These are phyloP conservation scores for Cryptococcus depauperatus DNA, from an alignment of 1,284 basidiomycete species.

Conservation along the genomic window DNA sequence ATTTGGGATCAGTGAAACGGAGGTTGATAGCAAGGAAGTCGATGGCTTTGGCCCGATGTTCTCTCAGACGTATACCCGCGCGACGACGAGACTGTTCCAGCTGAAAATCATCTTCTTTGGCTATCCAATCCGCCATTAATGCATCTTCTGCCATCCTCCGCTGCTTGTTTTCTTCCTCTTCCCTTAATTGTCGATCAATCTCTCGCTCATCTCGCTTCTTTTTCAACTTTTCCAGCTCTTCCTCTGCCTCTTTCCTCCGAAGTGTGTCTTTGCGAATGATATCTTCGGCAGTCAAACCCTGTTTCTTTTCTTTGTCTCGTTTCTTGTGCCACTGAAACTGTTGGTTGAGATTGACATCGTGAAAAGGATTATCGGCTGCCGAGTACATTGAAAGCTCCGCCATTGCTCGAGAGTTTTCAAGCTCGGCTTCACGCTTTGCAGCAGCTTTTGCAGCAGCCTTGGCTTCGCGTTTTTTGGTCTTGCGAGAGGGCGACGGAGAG, in stretches of 20 bases:
- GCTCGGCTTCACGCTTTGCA: constrained; percentile 68
- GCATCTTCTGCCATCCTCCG: constrained; percentile 83
- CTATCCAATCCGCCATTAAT: constrained; percentile 96
- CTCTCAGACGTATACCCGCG: constrained; percentile 87
- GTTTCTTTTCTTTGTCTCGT: constrained; percentile 85
- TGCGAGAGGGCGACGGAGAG: constrained; percentile 30
- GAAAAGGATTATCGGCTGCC: constrained; percentile 88
- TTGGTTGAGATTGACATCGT: constrained; percentile 88
- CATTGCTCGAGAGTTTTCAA: constrained; percentile 76
- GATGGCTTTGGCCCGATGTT: constrained; percentile 91
- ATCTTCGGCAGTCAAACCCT: constrained; percentile 73
- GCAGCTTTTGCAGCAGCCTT: constrained; percentile 70
- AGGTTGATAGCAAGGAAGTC: constrained; percentile 91
- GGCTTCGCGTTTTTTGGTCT: constrained; percentile 58
- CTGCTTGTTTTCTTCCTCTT: constrained; percentile 86
- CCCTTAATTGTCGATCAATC: constrained; percentile 72
- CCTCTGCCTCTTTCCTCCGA: constrained; percentile 80
- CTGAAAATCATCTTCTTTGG: constrained; percentile 95
- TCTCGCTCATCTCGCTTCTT: constrained; percentile 84
- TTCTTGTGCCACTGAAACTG: constrained; percentile 99
- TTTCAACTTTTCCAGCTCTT: constrained; percentile 88
- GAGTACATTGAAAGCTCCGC: constrained; percentile 82
- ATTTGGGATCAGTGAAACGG: constrained; percentile 60
- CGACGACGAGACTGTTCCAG: constrained; percentile 85
- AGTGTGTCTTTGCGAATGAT: constrained; percentile 70